These are phyloP conservation scores for Cucumis cinereus DNA, from an alignment of 306 rosid genomes.

Conservation along the genomic window DNA sequence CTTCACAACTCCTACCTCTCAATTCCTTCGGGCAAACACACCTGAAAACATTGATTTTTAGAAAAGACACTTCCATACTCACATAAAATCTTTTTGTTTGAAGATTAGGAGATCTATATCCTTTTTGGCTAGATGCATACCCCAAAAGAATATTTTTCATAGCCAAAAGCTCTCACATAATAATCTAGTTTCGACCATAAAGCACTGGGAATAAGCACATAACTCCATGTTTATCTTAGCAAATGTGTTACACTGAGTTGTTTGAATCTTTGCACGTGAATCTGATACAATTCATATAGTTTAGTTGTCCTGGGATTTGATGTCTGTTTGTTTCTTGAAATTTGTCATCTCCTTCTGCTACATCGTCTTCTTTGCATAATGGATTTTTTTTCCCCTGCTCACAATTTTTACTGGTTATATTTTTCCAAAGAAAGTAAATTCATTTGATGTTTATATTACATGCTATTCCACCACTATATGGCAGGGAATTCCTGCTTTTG, in stretches of 20 bases:
- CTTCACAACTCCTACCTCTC: too few relatives aligned
- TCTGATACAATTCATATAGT: neutral
- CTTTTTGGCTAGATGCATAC: too few relatives aligned
- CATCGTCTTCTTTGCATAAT: neutral
- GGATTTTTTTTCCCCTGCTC: neutral
- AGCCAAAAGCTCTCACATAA: too few relatives aligned
- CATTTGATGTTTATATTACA: neutral
- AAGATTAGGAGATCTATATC: too few relatives aligned
- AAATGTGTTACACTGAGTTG: neutral
- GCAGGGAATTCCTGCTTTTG: conserved; percentile 18
- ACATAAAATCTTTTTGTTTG: too few relatives aligned
- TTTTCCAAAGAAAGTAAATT: neutral
- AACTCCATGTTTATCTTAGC: neutral
- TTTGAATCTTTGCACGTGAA: neutral
- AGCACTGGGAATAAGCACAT: too few relatives aligned
- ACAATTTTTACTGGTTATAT: neutral
- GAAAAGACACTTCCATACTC: too few relatives aligned
- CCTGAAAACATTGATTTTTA: too few relatives aligned
- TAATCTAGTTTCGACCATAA: too few relatives aligned
- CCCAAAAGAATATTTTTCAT: too few relatives aligned
- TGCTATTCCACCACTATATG: neutral
- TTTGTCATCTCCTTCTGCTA: neutral
- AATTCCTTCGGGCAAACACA: too few relatives aligned
- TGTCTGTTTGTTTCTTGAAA: neutral
- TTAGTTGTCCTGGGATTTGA: too few relatives aligned